Evolutionary conservation across 306 rosid genomes (phyloP).

Genomic region (Quercus berberidifolia): DNA sequence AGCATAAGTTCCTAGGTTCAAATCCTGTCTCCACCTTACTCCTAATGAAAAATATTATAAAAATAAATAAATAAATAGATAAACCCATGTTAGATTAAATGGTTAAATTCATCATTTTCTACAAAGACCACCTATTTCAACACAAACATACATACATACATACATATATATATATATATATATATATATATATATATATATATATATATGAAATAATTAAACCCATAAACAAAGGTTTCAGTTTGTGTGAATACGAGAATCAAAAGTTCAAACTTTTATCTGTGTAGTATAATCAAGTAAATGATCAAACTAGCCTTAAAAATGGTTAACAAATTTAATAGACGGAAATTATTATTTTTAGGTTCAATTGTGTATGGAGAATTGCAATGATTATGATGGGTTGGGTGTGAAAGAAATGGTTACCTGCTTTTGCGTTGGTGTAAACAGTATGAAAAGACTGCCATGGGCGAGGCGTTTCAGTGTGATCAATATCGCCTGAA

Average conservation of each 20-base stretch:
- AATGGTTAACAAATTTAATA: not conserved
- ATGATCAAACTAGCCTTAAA: not conserved
- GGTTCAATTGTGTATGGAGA: not conserved
- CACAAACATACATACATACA: not conserved
- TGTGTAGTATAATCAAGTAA: not conserved
- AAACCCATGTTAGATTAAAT: too few relatives aligned
- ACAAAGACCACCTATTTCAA: not conserved
- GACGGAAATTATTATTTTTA: too few relatives aligned
- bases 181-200: too few relatives aligned
- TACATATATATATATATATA: too few relatives aligned
- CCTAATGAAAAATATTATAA: too few relatives aligned
- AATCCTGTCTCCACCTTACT: too few relatives aligned
- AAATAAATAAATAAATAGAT: too few relatives aligned
- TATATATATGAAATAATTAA: not conserved
- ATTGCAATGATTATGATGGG: not conserved
- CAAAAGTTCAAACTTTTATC: too few relatives aligned
- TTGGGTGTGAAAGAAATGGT: not conserved
- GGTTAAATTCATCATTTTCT: too few relatives aligned
- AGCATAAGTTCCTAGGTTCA: too few relatives aligned
- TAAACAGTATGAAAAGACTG: conserved; percentile 79
- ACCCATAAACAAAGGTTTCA: not conserved
- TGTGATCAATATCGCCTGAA: conserved; percentile 5
- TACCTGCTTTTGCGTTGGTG: conserved; percentile 94
- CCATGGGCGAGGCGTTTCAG: conserved; percentile 59
- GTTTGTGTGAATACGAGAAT: too few relatives aligned